Evolutionary conservation across 306 rosid genomes (phyloP), one percentile per base, ranked within the genome.

Genomic region (Alnus rubra): DNA sequence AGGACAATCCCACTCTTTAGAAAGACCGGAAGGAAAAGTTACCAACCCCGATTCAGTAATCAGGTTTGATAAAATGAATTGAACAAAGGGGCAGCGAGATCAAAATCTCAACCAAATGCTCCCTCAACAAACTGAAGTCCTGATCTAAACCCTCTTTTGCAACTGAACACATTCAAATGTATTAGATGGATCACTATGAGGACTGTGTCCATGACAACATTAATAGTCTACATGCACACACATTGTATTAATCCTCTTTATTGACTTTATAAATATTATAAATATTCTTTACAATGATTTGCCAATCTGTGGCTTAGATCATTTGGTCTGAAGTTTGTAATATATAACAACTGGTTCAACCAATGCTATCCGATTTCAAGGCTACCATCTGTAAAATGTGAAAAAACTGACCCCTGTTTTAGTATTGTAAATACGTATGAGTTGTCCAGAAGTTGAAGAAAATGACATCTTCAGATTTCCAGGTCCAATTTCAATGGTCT

Each of bases 401-500:
- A 81, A 92, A 73, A 37, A 82, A 84, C 88, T 87, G 84, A 94
- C 98, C 83, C 90, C 93, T 16, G 88, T 88, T 87, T 63, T 86
- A 33, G 86, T 83, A 79, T 88, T 92, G 79, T 88, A 85, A 39
- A 94, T 92, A 81, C 91, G 85, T 74, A 82, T 73, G 74, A 94
- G 93, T 83, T 92, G 93, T 74, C 98, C 98, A 13, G 98, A 86
- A 74, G 90, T 72, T 35, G 75, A 80, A 53, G 97, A 94, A 75
- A 92, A 92, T 5, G 94, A 86, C 93, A 94, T 55, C 86, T 94
- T 94, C 42, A 94, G 78, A 75, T 92, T 74, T 77, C 98, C 98
- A 0, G 92, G 92, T 64, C 98, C 98, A 35, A 91, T 54, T 75
- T 83, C 90, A 78, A 88, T 56, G 75, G 84, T 83, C 2, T 78